Conservation (phyloP, 2,329 filamentous ascomycete species). For the Zelopaecilomyces penicillatus region DNA sequence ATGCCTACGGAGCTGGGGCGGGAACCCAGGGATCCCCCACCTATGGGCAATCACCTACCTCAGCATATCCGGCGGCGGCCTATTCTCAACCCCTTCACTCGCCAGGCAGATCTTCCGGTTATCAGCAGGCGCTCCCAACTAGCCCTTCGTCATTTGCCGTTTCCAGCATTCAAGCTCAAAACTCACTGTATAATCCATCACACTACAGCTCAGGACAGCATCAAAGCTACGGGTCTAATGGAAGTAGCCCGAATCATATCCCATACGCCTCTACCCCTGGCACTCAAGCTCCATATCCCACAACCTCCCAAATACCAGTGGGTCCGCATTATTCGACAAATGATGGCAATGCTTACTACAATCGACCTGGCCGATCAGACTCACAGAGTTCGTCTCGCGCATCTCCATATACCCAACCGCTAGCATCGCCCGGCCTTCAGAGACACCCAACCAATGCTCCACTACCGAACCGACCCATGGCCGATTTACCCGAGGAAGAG, state of each 20-base stretch:
- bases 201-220: slow-evolving; percentile 23
- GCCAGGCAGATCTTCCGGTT: slow-evolving; percentile 25
- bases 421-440: slow-evolving; percentile 38
- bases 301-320: slow-evolving; percentile 43
- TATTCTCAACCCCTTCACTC: slow-evolving; percentile 15
- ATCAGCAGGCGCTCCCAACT: slow-evolving; percentile 31
- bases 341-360: slow-evolving; percentile 39
- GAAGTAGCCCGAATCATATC: slow-evolving; percentile 28
- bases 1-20: slow-evolving; percentile 22
- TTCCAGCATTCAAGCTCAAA: slow-evolving; percentile 18
- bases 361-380: slow-evolving; percentile 37
- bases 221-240: slow-evolving; percentile 30
- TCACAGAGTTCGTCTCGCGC: slow-evolving; percentile 41
- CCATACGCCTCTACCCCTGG: slow-evolving; percentile 19
- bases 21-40: slow-evolving; percentile 21
- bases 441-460: slow-evolving; percentile 54
- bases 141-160: slow-evolving; percentile 24
- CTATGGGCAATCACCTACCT: slow-evolving; percentile 29
- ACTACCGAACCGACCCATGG: slow-evolving; percentile 45
- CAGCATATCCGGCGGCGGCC: slow-evolving; percentile 21
- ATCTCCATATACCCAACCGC: slow-evolving; percentile 34
- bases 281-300: slow-evolving; percentile 43
- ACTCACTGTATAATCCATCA: slow-evolving; percentile 29
- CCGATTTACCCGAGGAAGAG: slow-evolving; percentile 35
- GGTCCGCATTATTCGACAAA: slow-evolving; percentile 40